Evolutionary conservation across 345 rosid genomes (phyloP).

Genomic region (Orychophragmus violaceus): DNA sequence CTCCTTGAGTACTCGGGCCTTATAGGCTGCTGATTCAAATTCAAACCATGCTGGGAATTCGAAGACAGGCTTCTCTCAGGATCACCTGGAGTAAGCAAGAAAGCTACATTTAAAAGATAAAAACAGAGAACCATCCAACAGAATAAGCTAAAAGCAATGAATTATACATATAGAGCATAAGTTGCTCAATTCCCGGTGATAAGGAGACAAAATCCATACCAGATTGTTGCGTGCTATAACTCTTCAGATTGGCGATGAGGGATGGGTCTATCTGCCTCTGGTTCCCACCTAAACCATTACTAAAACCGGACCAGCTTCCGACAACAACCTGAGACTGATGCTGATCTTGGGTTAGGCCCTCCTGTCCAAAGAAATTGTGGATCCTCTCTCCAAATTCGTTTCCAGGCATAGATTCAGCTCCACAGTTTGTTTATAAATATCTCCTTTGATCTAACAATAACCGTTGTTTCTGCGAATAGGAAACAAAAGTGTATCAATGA

Average conservation of each 20-base stretch:
- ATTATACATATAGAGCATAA: background rate
- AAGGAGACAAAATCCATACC: slow-evolving; percentile 39
- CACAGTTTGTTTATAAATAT: slow-evolving; percentile 24
- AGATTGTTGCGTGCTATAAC: slow-evolving; percentile 44
- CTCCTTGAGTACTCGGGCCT: slow-evolving; percentile 50
- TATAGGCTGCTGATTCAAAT: slow-evolving; percentile 38
- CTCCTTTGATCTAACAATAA: background rate
- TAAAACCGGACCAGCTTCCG: slow-evolving; percentile 52
- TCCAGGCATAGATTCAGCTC: slow-evolving; percentile 82
- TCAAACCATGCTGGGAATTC: slow-evolving; percentile 45
- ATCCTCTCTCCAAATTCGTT: slow-evolving; percentile 89
- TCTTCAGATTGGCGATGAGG: slow-evolving; percentile 49
- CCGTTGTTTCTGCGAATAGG: background rate
- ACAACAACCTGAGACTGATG: slow-evolving; percentile 54
- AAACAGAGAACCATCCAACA: slow-evolving; percentile 2
- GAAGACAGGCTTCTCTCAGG: slow-evolving; percentile 49
- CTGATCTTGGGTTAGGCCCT: slow-evolving; percentile 59
- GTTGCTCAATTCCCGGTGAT: background rate
- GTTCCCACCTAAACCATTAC: slow-evolving; percentile 54
- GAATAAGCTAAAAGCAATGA: background rate
- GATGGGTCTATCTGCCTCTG: slow-evolving; percentile 59
- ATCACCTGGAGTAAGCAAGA: slow-evolving; percentile 45
- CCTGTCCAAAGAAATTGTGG: slow-evolving; percentile 80
- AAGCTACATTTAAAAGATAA: slow-evolving; percentile 11
- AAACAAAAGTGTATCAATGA: background rate